Percentiles rank a stretch among this genome's conserved stretches.
These are phyloP conservation scores for Arxiozyma heterogenica DNA, from an alignment of 1,139 yeast species.

Conservation along the genomic window DNA sequence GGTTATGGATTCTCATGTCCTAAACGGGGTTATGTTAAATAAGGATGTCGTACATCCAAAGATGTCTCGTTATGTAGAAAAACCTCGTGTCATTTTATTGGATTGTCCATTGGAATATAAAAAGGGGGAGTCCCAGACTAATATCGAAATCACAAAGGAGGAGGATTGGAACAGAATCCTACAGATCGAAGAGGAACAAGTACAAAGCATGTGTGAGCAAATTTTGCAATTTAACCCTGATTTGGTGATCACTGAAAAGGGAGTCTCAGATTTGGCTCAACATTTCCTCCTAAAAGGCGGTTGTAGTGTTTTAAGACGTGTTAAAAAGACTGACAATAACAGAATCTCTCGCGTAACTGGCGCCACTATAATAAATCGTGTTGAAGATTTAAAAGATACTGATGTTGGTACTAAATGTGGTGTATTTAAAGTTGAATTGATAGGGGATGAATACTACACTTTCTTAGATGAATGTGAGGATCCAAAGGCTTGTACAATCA, in stretches of 20 bases:
- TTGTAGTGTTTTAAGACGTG: slow-evolving; percentile 87
- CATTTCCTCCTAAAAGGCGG: slow-evolving; percentile 92
- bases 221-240: slow-evolving; percentile 83
- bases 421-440: slow-evolving; percentile 81
- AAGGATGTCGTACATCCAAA: slow-evolving; percentile 98
- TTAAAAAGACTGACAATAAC: slow-evolving; percentile 90
- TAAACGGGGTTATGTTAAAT: slow-evolving; percentile 88
- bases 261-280: slow-evolving; percentile 96
- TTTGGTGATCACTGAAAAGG: slow-evolving; percentile 94
- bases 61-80: slow-evolving; percentile 81
- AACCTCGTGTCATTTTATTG: slow-evolving; percentile 78
- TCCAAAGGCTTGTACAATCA: slow-evolving; percentile 89
- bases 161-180: slow-evolving; percentile 93
- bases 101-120: slow-evolving; percentile 98
- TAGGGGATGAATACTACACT: slow-evolving; percentile 96
- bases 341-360: slow-evolving; percentile 97
- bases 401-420: slow-evolving; percentile 91
- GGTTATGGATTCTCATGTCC: slow-evolving; percentile 74
- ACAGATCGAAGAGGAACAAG: slow-evolving; percentile 97
- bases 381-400: slow-evolving; percentile 84
- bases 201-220: slow-evolving; percentile 75
- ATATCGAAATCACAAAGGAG: slow-evolving; percentile 92
- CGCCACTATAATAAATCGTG: slow-evolving; percentile 91
- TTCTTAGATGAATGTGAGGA: slow-evolving; percentile 70
- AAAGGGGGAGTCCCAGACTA: slow-evolving; percentile 98